Conservation (phyloP, 2,329 filamentous ascomycete genomes). For the Biscogniauxia marginata region DNA sequence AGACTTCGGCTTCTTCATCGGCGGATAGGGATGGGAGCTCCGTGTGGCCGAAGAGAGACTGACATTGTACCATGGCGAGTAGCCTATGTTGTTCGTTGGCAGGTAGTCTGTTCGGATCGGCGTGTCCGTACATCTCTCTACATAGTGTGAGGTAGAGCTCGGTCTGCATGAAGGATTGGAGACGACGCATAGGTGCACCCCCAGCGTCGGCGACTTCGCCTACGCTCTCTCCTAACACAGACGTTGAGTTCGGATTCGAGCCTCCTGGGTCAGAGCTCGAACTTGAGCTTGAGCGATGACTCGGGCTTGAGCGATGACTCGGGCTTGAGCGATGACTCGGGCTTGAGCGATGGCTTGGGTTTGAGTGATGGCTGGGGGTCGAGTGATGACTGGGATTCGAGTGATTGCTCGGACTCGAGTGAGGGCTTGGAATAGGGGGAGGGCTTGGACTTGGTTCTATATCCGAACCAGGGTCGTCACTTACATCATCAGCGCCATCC, state of each 20-base stretch:
- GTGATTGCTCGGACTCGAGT: too few species aligned
- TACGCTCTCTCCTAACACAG: background rate
- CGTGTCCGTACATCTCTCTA: background rate
- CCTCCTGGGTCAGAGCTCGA: too few species aligned
- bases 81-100: background rate
- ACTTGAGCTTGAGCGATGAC: background rate
- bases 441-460: background rate
- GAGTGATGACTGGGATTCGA: too few species aligned
- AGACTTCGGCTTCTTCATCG: background rate
- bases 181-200: background rate
- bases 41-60: conserved; percentile 1
- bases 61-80: background rate
- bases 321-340: background rate
- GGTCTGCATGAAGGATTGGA: background rate
- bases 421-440: too few species aligned
- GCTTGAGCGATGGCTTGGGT: background rate
- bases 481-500: conserved; percentile 1
- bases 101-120: background rate
- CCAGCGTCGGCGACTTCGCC: background rate
- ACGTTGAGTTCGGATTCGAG: background rate
- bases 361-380: background rate
- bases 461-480: background rate
- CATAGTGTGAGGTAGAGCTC: rapidly evolving
- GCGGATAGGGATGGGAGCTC: background rate
- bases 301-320: background rate